Evolutionary conservation across 495 filamentous ascomycete genomes (phyloP).

Genomic region (Tuber microsphaerosporum): DNA sequence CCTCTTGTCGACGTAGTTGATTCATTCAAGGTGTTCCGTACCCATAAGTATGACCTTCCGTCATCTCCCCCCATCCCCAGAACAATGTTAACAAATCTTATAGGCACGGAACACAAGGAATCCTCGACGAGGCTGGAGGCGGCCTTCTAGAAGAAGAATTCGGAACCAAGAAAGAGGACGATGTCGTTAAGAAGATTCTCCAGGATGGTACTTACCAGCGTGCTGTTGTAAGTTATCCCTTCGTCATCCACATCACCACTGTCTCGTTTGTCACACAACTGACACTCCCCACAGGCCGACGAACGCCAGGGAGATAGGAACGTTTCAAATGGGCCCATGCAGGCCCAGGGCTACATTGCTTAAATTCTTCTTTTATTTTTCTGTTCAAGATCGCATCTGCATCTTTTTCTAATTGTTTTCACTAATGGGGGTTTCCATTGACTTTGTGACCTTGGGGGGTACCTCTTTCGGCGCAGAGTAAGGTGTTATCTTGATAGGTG

Average conservation of each 20-base stretch:
- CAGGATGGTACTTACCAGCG: constrained; percentile 65
- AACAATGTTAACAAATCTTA: background rate
- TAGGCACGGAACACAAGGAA: constrained; percentile 82
- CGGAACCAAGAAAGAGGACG: constrained; percentile 67
- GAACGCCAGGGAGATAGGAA: constrained; percentile 38
- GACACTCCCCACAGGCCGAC: constrained; percentile 8
- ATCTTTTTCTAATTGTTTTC: background rate
- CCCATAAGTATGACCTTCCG: constrained; percentile 66
- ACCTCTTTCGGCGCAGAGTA: background rate
- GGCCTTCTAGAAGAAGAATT: constrained; percentile 74
- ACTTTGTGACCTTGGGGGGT: background rate
- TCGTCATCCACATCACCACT: background rate
- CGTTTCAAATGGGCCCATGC: constrained; percentile 11
- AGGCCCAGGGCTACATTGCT: constrained; percentile 7
- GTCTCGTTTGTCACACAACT: background rate
- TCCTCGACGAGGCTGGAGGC: constrained; percentile 68
- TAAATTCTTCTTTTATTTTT: constrained; percentile 1
- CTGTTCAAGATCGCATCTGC: constrained; percentile 5
- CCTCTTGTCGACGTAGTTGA: constrained; percentile 79
- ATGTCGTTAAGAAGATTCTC: constrained; percentile 70
- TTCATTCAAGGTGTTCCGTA: constrained; percentile 82
- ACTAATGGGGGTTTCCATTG: constrained; percentile 6
- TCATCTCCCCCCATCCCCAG: background rate
- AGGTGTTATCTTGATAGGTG: background rate
- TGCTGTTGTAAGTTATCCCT: constrained; percentile 52